Evolutionary conservation across 2,329 filamentous ascomycete species (phyloP).

Genomic region (Diaporthe nobilis): DNA sequence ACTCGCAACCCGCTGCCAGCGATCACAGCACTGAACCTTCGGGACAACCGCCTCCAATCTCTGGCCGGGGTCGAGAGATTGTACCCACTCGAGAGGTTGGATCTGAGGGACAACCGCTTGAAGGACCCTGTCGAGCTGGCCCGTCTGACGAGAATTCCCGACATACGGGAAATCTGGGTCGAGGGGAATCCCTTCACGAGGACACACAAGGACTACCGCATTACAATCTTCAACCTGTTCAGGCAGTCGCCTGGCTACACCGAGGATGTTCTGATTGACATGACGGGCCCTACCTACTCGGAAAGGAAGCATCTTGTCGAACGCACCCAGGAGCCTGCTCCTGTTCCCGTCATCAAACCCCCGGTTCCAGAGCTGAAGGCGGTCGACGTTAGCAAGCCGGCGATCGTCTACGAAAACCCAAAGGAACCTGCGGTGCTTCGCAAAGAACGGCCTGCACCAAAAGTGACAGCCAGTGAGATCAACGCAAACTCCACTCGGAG

Average conservation of each 20-base stretch:
- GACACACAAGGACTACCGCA: slow-evolving; percentile 86
- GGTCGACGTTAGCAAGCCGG: slow-evolving; percentile 77
- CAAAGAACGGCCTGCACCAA: slow-evolving; percentile 71
- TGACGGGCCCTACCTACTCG: slow-evolving; percentile 83
- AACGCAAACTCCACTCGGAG: slow-evolving; percentile 69
- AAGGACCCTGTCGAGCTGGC: slow-evolving; percentile 94
- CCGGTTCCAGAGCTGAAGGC: slow-evolving; percentile 72
- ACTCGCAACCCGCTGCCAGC: slow-evolving; percentile 89
- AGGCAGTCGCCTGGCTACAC: slow-evolving; percentile 89
- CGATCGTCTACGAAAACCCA: slow-evolving; percentile 67
- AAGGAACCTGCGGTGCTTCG: slow-evolving; percentile 67
- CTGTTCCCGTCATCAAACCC: slow-evolving; percentile 83
- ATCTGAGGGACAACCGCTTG: slow-evolving; percentile 90
- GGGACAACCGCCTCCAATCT: slow-evolving; percentile 88
- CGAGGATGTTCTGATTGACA: slow-evolving; percentile 92
- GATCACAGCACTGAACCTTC: slow-evolving; percentile 92
- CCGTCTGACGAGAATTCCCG: slow-evolving; percentile 88
- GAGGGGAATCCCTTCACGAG: slow-evolving; percentile 92
- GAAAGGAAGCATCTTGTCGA: slow-evolving; percentile 90
- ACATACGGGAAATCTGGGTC: slow-evolving; percentile 93
- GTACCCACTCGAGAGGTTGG: slow-evolving; percentile 88
- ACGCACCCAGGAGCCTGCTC: slow-evolving; percentile 80
- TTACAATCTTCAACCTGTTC: slow-evolving; percentile 97
- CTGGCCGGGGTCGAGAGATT: slow-evolving; percentile 92
- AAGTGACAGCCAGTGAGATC: slow-evolving; percentile 69